Evolutionary conservation across 768 basidiomycete species (phyloP).

Genomic region (Suillus hirtellus): DNA sequence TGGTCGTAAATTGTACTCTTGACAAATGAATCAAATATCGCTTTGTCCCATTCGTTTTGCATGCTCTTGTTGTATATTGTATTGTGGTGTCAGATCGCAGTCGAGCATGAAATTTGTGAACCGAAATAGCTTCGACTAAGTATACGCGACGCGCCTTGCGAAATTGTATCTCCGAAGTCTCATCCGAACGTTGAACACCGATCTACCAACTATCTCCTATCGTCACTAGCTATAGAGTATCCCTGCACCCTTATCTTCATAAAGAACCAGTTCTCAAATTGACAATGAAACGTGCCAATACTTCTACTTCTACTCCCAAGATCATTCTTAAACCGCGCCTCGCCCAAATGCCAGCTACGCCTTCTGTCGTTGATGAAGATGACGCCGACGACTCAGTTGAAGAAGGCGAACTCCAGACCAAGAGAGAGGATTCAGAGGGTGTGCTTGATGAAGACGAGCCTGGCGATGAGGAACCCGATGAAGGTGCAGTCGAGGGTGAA

Average conservation of each 20-base stretch:
- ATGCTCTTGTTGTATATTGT: background rate
- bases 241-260: background rate
- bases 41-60: slow-evolving; percentile 6
- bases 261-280: background rate
- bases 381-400: slow-evolving; percentile 20
- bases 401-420: slow-evolving; percentile 27
- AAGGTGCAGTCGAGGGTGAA: slow-evolving; percentile 28
- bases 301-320: slow-evolving; percentile 31
- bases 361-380: slow-evolving; percentile 20
- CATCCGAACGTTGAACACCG: background rate
- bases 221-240: background rate
- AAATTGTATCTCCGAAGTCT: background rate
- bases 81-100: background rate
- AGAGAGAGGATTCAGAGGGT: slow-evolving; percentile 33
- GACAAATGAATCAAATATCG: slow-evolving; percentile 15
- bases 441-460: slow-evolving; percentile 34
- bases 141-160: background rate
- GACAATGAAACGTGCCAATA: slow-evolving; percentile 26
- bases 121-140: background rate
- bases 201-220: background rate
- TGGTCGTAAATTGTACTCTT: slow-evolving; percentile 12
- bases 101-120: background rate
- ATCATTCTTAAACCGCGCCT: slow-evolving; percentile 44
- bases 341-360: slow-evolving; percentile 22
- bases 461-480: slow-evolving; percentile 24